A percentile compares a stretch with the other conserved stretches of the same genome.
These are phyloP conservation scores for Coemansia sp. DNA, from an alignment of 192 early-diverging fungal species.

Conservation along the genomic window DNA sequence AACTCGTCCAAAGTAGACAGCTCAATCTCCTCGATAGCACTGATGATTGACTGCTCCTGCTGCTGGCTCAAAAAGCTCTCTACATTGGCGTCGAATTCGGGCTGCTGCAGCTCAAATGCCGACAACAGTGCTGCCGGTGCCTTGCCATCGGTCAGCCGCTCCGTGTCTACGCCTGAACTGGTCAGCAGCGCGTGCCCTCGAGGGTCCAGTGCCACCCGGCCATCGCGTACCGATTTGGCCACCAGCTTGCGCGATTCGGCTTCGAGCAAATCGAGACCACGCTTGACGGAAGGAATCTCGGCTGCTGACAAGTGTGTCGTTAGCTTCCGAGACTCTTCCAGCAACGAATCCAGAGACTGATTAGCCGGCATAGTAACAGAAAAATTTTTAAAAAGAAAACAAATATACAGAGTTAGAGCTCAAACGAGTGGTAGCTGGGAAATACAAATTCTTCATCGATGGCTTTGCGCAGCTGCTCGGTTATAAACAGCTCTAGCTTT, in stretches of 20 bases:
- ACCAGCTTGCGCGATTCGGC: slow-evolving; percentile 75
- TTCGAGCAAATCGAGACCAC: slow-evolving; percentile 88
- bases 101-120: slow-evolving; percentile 73
- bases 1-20: slow-evolving; percentile 65
- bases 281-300: slow-evolving; percentile 73
- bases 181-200: slow-evolving; percentile 73
- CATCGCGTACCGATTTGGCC: slow-evolving; percentile 40
- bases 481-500: slow-evolving; percentile 76
- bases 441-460: slow-evolving; percentile 78
- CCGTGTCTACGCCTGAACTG: slow-evolving; percentile 74
- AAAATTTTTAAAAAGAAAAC: background rate
- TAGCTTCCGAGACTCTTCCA: slow-evolving; percentile 73
- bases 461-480: slow-evolving; percentile 71
- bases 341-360: slow-evolving; percentile 49
- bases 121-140: slow-evolving; percentile 66
- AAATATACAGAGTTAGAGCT: slow-evolving; percentile 20
- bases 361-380: background rate
- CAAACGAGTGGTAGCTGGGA: slow-evolving; percentile 69
- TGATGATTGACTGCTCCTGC: slow-evolving; percentile 73
- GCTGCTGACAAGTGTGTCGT: slow-evolving; percentile 67
- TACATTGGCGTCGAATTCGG: slow-evolving; percentile 77
- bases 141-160: slow-evolving; percentile 59
- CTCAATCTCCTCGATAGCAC: slow-evolving; percentile 69
- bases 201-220: slow-evolving; percentile 26
- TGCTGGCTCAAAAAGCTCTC: slow-evolving; percentile 73